Evolutionary conservation across 805 yeast species (phyloP), one percentile per base, ranked within the genome.

Genomic region (Crinitomyces ghanaensis): DNA sequence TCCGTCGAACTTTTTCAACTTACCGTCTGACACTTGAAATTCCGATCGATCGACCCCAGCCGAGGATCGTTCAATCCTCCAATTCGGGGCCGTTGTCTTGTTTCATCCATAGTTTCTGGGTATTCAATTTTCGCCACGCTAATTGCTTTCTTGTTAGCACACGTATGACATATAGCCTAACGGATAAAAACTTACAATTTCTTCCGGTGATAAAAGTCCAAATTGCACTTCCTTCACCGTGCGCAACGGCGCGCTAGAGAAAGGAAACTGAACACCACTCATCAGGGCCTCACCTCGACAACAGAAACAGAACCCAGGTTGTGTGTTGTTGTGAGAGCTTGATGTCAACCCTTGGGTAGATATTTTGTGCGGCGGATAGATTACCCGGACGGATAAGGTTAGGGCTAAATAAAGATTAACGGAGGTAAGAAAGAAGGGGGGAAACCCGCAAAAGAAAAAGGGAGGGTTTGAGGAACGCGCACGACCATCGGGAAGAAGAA

Each of bases 81-180:
- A 45, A 85, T 86, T 57, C 96, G 76, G 30, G 97, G 96, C 44
- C 82, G 81, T 54, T 80, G 79, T 38, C 93, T 85, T 25, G 95
- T 74, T 59, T 86, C 96, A 59, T 91, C 98, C 95, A 91, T 91
- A n/a, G 96, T 91, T 62, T 91, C 99, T 15, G 99, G 98, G 53
- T 81, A 91, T 60, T 88, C 96, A 52, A 91, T 84, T 56, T 91
- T 91, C 27, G 96, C 97, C 39, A 93, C 98, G 41, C 95, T 83
- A 46, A 91, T 86, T 31, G 97, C 96, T 60, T 95, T 80, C 70
- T 65, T 40, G 28, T 6, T n/a, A n/a, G n/a, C n/a, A n/a, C n/a
- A n/a, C n/a, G 24, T 17, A 13, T 11, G 8, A 26, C 8, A 13
- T 13, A 7, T 25, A 25, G 12, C 12, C 12, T 12, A 16, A 6